phyloP scores from a whole-genome alignment of 1,284 basidiomycete genomes.

The Mycena sp. region DNA sequence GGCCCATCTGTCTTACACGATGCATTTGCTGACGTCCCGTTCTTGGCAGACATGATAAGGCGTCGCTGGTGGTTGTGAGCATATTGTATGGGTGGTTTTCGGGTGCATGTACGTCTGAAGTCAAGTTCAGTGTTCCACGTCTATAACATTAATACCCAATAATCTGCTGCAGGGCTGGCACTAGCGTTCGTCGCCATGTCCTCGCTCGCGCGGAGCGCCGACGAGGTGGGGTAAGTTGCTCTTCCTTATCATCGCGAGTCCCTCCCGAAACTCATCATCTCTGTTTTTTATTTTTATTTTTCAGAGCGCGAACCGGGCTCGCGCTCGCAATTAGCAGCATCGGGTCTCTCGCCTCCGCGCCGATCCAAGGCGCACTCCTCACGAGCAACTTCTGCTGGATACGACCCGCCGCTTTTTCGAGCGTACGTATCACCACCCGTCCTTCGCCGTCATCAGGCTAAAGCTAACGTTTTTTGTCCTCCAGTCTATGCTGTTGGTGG shows the following conservation, averaged over 20 bases:
- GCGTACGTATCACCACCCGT: slow-evolving; percentile 19
- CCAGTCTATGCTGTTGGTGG: background rate
- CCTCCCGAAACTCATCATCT: background rate
- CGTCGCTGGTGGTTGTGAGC: slow-evolving; percentile 32
- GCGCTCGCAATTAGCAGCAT: slow-evolving; percentile 31
- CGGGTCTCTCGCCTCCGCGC: slow-evolving; percentile 30
- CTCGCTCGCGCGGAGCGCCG: slow-evolving; percentile 30
- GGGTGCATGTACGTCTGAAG: no score
- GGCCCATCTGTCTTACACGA: no score
- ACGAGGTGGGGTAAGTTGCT: slow-evolving; percentile 34
- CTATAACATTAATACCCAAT: no score
- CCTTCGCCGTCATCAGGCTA: no score
- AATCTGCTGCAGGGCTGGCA: slow-evolving; percentile 30
- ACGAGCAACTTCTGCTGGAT: slow-evolving; percentile 31
- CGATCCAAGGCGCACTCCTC: slow-evolving; percentile 33
- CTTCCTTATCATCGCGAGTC: background rate
- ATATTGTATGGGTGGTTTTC: slow-evolving; percentile 36
- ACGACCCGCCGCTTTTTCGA: slow-evolving; percentile 32
- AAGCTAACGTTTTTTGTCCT: background rate
- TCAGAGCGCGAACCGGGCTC: slow-evolving; percentile 33
- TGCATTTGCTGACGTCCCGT: background rate
- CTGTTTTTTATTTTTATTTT: no score
- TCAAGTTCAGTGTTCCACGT: no score
- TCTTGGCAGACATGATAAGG: slow-evolving; percentile 27
- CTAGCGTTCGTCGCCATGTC: slow-evolving; percentile 31